These are phyloP conservation scores for Pythium catenulatum DNA, from an alignment of 352 stramenopile species.

Conservation along the genomic window DNA sequence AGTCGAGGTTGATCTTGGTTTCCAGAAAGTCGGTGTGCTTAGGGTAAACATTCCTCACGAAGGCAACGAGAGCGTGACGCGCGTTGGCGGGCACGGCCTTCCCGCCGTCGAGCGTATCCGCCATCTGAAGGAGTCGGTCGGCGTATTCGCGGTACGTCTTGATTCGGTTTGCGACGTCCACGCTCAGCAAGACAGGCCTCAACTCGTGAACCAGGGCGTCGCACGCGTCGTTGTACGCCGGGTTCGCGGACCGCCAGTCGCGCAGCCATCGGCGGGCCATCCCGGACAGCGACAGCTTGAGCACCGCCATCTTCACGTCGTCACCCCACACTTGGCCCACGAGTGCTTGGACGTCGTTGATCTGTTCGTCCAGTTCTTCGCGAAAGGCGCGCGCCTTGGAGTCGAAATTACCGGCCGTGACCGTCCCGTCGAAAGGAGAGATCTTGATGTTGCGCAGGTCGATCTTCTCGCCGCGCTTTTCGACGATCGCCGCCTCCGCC, in stretches of 20 bases:
- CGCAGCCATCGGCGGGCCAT: background rate
- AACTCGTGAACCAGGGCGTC: background rate
- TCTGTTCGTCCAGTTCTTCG: background rate
- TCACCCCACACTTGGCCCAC: background rate
- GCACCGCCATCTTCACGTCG: background rate
- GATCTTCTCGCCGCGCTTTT: background rate
- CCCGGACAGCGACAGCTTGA: background rate
- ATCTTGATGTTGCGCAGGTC: conserved; percentile 20
- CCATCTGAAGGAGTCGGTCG: conserved; percentile 14
- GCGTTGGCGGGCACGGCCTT: background rate
- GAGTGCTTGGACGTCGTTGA: background rate
- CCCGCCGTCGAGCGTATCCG: background rate
- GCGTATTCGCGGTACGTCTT: conserved; percentile 23
- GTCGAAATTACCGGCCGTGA: background rate
- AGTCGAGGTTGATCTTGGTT: background rate
- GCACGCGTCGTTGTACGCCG: background rate
- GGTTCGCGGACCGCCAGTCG: background rate
- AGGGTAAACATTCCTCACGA: background rate
- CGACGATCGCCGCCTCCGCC: too few species aligned
- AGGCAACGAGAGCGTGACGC: background rate
- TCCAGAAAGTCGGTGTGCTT: conserved; percentile 5
- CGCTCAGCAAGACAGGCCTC: background rate
- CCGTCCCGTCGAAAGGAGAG: background rate
- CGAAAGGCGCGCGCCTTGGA: background rate
- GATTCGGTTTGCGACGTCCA: background rate